These are phyloP conservation scores for Phytophthora citricola DNA, from an alignment of 352 stramenopile species.

Conservation along the genomic window DNA sequence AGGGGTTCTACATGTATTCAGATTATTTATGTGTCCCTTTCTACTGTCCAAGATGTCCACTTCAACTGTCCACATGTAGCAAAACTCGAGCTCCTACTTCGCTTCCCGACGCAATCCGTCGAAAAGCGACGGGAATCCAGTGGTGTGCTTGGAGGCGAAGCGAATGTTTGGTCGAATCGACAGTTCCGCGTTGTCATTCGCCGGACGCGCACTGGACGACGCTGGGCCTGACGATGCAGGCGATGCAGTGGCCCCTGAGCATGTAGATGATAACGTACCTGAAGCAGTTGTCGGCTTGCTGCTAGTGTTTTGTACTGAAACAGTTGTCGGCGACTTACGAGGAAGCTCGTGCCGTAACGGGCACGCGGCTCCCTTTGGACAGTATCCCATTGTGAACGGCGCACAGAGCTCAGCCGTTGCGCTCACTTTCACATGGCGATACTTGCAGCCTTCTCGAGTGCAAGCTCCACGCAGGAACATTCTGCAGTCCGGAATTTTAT, in stretches of 20 bases:
- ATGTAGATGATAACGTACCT: slow-evolving; percentile 48
- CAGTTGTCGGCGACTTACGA: slow-evolving; percentile 16
- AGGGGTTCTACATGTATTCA: slow-evolving; percentile 2
- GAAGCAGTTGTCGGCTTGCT: slow-evolving; percentile 18
- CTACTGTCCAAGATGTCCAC: slow-evolving; percentile 12
- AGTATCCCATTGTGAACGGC: slow-evolving; percentile 76
- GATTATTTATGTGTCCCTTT: neutral
- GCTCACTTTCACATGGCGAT: slow-evolving; percentile 86
- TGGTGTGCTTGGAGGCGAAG: slow-evolving; percentile 62
- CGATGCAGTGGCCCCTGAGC: slow-evolving; percentile 11
- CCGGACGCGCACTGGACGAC: slow-evolving; percentile 18
- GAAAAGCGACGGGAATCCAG: slow-evolving; percentile 58
- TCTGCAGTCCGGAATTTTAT: slow-evolving; percentile 85
- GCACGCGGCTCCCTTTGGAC: slow-evolving; percentile 57
- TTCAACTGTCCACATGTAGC: slow-evolving; percentile 19
- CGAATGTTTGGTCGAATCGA: slow-evolving; percentile 75
- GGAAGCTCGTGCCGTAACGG: slow-evolving; percentile 67
- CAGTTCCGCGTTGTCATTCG: slow-evolving; percentile 33
- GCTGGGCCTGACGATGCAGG: slow-evolving; percentile 11
- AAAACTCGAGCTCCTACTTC: slow-evolving; percentile 22
- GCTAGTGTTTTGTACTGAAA: slow-evolving; percentile 9
- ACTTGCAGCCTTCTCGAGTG: slow-evolving; percentile 78
- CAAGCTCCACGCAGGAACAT: slow-evolving; percentile 81
- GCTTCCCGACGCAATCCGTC: slow-evolving; percentile 32
- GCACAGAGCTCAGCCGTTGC: slow-evolving; percentile 63